Evolutionary conservation across 495 filamentous ascomycete genomes (phyloP).

Genomic region (Tuber brumale): DNA sequence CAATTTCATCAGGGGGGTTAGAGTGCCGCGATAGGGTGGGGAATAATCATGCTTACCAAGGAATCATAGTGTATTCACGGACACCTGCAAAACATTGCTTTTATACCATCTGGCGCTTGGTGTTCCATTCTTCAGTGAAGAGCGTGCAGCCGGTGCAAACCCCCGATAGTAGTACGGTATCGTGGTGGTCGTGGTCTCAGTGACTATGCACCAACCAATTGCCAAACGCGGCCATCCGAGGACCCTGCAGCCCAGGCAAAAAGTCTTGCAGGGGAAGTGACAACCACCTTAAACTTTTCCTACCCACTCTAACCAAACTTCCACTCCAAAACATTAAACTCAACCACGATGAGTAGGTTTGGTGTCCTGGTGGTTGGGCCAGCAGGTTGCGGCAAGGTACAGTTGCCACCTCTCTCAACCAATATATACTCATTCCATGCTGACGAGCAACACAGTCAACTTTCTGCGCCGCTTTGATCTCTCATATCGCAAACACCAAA

Average conservation of each 20-base stretch:
- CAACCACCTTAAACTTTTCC: slow-evolving; percentile 19
- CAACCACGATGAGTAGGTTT: slow-evolving; percentile 73
- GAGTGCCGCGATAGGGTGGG: too few relatives aligned
- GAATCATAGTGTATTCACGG: too few relatives aligned
- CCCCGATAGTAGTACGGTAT: too few relatives aligned
- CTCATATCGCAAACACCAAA: slow-evolving; percentile 79
- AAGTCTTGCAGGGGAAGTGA: neutral
- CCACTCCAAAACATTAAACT: slow-evolving; percentile 13
- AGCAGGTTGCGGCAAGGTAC: slow-evolving; percentile 77
- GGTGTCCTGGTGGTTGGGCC: slow-evolving; percentile 93
- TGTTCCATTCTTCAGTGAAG: too few relatives aligned
- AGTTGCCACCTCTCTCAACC: slow-evolving; percentile 15
- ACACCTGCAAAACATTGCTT: too few relatives aligned
- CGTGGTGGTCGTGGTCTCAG: too few relatives aligned
- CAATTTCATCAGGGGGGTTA: too few relatives aligned
- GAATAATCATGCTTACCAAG: too few relatives aligned
- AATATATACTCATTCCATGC: neutral
- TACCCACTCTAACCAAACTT: slow-evolving; percentile 24
- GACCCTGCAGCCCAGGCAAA: neutral
- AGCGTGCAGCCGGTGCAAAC: too few relatives aligned
- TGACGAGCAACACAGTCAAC: slow-evolving; percentile 57
- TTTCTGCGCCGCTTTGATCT: slow-evolving; percentile 87
- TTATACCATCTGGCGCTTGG: too few relatives aligned
- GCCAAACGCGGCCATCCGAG: too few relatives aligned
- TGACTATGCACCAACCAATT: too few relatives aligned